Percentiles rank a stretch among this genome's conserved stretches.
Evolutionary conservation across 805 yeast genomes (phyloP).

Genomic region (Candida alai): DNA sequence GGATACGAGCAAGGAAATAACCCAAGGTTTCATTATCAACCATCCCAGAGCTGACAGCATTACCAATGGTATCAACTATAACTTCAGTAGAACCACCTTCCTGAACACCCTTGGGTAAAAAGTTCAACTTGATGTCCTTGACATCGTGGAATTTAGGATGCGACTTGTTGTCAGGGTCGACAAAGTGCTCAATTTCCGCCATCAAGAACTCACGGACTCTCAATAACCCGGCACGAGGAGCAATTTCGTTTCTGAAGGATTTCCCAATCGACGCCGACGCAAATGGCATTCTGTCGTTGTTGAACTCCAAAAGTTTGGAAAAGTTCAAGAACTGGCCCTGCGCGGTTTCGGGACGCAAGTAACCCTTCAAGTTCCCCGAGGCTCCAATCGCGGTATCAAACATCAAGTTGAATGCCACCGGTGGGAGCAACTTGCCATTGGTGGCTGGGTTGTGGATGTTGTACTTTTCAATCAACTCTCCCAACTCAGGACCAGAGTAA

Average conservation of each 20-base stretch:
- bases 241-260: conserved; percentile 97
- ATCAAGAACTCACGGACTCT: conserved; percentile 98
- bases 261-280: conserved; percentile 99
- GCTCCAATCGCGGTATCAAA: conserved; percentile 99
- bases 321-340: conserved; percentile 99
- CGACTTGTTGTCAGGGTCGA: conserved; percentile 84
- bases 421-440: conserved; percentile 80
- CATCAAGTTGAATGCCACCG: conserved; percentile 96
- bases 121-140: conserved; percentile 64
- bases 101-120: conserved; percentile 86
- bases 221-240: conserved; percentile 95
- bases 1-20: conserved; percentile 92
- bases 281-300: conserved; percentile 96
- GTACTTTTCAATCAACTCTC: conserved; percentile 78
- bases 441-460: conserved; percentile 90
- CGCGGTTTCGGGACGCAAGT: conserved; percentile 97
- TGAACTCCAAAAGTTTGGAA: conserved; percentile 86
- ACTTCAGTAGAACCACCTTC: conserved; percentile 76
- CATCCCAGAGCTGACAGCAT: conserved; percentile 83
- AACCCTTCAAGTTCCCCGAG: conserved; percentile 93
- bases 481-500: conserved; percentile 87
- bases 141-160: conserved; percentile 81
- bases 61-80: conserved; percentile 68
- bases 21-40: conserved; percentile 97
- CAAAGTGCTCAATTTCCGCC: conserved; percentile 99